Percentiles rank a stretch among this genome's conserved stretches.
These are phyloP conservation scores for Sporothrix globosa DNA, from an alignment of 2,329 filamentous ascomycete species.

Conservation along the genomic window DNA sequence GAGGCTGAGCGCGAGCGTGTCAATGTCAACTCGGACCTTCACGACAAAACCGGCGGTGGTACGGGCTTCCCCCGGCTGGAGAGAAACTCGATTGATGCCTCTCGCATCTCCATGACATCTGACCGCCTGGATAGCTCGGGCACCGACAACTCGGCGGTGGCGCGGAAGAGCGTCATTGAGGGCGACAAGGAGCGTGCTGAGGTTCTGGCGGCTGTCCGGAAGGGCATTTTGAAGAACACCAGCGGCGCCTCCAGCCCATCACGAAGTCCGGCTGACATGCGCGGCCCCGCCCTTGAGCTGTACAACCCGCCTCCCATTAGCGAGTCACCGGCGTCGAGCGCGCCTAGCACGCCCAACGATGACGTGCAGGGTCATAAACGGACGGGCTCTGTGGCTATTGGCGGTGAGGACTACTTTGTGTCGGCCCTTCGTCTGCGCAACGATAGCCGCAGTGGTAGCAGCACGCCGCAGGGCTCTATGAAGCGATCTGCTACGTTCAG, in stretches of 20 bases:
- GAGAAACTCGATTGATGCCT: slow-evolving; percentile 75
- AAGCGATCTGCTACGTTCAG: slow-evolving; percentile 77
- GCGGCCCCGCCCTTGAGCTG: slow-evolving; percentile 58
- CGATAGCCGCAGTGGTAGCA: slow-evolving; percentile 78
- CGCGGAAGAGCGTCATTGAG: slow-evolving; percentile 86
- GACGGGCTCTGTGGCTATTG: slow-evolving; percentile 71
- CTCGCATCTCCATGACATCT: slow-evolving; percentile 50
- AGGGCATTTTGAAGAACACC: slow-evolving; percentile 88
- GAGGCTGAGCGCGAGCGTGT: slow-evolving; percentile 88
- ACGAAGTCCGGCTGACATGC: slow-evolving; percentile 61
- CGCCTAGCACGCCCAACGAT: slow-evolving; percentile 84
- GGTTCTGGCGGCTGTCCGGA: slow-evolving; percentile 87
- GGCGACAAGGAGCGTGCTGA: slow-evolving; percentile 89
- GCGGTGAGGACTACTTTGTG: slow-evolving; percentile 88
- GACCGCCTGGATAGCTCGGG: slow-evolving; percentile 61
- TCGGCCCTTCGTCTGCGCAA: slow-evolving; percentile 72
- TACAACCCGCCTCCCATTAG: slow-evolving; percentile 65
- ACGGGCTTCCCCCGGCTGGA: slow-evolving; percentile 86
- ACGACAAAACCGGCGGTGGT: slow-evolving; percentile 68
- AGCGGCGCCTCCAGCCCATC: slow-evolving; percentile 70
- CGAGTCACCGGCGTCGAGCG: slow-evolving; percentile 82
- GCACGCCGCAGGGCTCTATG: slow-evolving; percentile 69
- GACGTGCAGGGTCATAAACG: slow-evolving; percentile 69
- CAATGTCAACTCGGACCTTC: slow-evolving; percentile 72
- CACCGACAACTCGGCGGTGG: slow-evolving; percentile 62